phyloP scores from a whole-genome alignment of 1,284 basidiomycete species.

The Ceratobasidium sp. region DNA sequence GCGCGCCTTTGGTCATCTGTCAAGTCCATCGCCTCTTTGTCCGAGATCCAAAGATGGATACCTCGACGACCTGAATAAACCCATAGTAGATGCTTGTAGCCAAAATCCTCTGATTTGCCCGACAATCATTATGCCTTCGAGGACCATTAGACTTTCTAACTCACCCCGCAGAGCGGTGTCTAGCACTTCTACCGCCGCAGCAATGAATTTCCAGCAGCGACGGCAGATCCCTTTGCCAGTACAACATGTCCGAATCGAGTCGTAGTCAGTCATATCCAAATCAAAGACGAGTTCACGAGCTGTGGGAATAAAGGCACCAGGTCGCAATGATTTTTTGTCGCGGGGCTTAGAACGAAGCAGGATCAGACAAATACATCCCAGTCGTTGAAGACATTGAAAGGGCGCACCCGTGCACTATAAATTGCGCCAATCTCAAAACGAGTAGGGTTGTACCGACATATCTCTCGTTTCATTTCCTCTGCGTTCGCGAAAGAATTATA shows the following conservation, averaged over 20 bases:
- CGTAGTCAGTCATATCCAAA: conserved; percentile 99
- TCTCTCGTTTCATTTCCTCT: conserved; percentile 94
- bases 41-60: conserved; percentile 98
- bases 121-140: not conserved
- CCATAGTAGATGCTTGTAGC: conserved; percentile 84
- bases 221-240: conserved; percentile 91
- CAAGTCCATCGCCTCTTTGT: conserved; percentile 86
- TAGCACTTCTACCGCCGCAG: conserved; percentile 91
- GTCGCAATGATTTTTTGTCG: conserved; percentile 89
- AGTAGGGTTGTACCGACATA: conserved; percentile 83
- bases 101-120: conserved; percentile 54
- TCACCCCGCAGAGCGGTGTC: conserved; percentile 79
- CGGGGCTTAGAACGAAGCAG: conserved; percentile 71
- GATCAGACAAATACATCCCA: conserved; percentile 28
- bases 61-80: conserved; percentile 98
- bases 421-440: conserved; percentile 98
- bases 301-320: conserved; percentile 80
- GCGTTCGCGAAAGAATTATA: conserved; percentile 91
- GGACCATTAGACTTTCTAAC: conserved; percentile 19
- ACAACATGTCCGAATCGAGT: conserved; percentile 95
- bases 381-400: conserved; percentile 46
- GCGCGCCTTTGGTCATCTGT: conserved; percentile 93
- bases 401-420: conserved; percentile 85
- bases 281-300: conserved; percentile 97
- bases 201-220: conserved; percentile 96